These are phyloP conservation scores for Zygoascus ofunaensis DNA, from an alignment of 805 yeast species.

Conservation along the genomic window DNA sequence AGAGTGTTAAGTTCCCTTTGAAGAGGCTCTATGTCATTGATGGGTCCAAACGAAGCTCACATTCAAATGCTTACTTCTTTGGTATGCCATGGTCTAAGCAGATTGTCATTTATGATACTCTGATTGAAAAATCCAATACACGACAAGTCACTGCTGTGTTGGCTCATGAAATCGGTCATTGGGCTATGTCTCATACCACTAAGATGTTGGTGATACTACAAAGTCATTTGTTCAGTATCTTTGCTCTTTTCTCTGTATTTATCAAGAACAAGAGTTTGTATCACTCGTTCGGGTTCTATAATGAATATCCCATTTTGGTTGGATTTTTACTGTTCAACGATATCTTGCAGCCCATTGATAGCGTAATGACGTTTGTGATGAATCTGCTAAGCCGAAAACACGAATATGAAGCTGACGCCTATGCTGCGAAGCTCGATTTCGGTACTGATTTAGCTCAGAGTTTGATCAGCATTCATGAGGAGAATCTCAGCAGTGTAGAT, in stretches of 20 bases:
- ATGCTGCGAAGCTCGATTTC: constrained; percentile 68
- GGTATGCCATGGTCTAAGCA: constrained; percentile 97
- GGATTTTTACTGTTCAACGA: constrained; percentile 78
- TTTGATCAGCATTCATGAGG: constrained; percentile 64
- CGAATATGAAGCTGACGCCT: constrained; percentile 90
- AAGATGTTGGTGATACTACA: constrained; percentile 61
- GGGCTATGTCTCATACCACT: constrained; percentile 87
- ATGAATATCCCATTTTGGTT: constrained; percentile 60
- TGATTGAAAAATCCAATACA: constrained; percentile 67
- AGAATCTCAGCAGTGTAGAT: constrained; percentile 76
- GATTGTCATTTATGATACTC: constrained; percentile 87
- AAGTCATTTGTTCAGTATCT: constrained; percentile 51
- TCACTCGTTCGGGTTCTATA: constrained; percentile 64
- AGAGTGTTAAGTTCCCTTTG: constrained; percentile 72
- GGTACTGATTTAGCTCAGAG: constrained; percentile 59
- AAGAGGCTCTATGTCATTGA: constrained; percentile 80
- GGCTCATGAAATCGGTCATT: constrained; percentile 98
- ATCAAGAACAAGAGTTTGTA: constrained; percentile 72
- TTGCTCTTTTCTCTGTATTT: constrained; percentile 70
- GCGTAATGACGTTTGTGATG: constrained; percentile 53
- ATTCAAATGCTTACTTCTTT: constrained; percentile 92
- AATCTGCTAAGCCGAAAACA: constrained; percentile 71
- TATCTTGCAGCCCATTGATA: constrained; percentile 67
- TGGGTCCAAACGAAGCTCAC: constrained; percentile 94
- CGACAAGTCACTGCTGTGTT: constrained; percentile 85